These are phyloP conservation scores for Agrostemma githago DNA, from an alignment of 148 eudicot genomes.

Conservation along the genomic window DNA sequence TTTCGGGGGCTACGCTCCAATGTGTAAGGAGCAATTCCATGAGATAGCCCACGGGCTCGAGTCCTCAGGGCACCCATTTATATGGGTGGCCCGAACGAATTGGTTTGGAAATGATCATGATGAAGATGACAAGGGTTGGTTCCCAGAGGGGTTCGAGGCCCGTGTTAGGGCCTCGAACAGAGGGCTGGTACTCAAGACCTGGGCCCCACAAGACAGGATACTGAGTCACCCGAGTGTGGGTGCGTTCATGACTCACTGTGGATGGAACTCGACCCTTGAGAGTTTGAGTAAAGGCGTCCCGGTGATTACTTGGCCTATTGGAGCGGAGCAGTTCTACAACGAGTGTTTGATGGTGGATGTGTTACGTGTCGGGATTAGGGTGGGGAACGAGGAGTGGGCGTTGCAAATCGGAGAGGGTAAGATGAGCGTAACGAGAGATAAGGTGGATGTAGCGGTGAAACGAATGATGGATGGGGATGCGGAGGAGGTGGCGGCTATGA, in stretches of 20 bases:
- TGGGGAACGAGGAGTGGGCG: conserved; percentile 17
- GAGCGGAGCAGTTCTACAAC: too few species aligned
- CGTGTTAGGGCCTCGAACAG: background rate
- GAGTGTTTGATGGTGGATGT: too few species aligned
- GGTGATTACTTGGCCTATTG: background rate
- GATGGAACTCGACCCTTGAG: too few species aligned
- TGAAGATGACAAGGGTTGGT: conserved; percentile 1
- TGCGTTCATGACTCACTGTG: too few species aligned
- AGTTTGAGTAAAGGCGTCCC: conserved; percentile 2
- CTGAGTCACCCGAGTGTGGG: background rate
- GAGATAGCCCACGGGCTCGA: conserved; percentile 2
- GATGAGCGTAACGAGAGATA: background rate
- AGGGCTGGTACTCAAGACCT: background rate
- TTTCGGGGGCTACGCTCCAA: background rate
- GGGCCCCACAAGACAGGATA: background rate
- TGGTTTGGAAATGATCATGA: too few species aligned
- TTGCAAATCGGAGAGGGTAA: background rate
- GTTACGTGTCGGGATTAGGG: too few species aligned
- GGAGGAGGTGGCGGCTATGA: background rate
- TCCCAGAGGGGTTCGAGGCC: conserved; percentile 17
- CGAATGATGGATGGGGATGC: conserved; percentile 10
- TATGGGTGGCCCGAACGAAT: background rate
- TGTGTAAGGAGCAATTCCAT: background rate
- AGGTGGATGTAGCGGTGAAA: conserved; percentile 5
- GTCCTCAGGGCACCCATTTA: conserved; percentile 1